Percentiles rank a stretch among this genome's conserved stretches.
Conservation (phyloP, 441 rosid species). For the Arabidopsis hybrid region DNA sequence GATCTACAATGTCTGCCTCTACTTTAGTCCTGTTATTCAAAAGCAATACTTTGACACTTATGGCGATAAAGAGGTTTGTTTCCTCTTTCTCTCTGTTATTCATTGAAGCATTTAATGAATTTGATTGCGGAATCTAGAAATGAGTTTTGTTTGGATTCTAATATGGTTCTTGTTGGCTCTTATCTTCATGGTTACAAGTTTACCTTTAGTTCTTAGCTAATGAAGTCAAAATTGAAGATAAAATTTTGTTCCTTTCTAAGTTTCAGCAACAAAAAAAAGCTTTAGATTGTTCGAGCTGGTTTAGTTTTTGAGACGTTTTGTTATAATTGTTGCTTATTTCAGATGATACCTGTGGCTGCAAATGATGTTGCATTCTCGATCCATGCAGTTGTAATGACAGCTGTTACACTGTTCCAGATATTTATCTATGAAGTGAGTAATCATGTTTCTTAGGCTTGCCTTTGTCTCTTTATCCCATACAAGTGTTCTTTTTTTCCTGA, state of each 20-base stretch:
- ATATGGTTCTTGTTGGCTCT: conserved; percentile 6
- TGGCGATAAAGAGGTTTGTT: conserved; percentile 67
- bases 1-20: conserved; percentile 87
- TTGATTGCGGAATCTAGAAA: too few relatives aligned
- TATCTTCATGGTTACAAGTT: too few relatives aligned
- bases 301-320: neutral
- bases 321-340: conserved; percentile 15
- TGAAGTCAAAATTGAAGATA: neutral
- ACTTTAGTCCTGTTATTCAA: conserved; percentile 81
- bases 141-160: neutral
- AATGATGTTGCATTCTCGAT: conserved; percentile 95
- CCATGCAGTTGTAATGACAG: conserved; percentile 86
- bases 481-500: conserved; percentile 16
- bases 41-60: conserved; percentile 79
- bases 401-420: conserved; percentile 72
- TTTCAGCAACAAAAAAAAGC: neutral
- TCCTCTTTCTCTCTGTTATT: neutral
- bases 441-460: neutral
- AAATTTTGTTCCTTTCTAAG: neutral
- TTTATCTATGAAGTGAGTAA: conserved; percentile 77
- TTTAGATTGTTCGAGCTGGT: neutral
- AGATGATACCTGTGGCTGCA: conserved; percentile 99
- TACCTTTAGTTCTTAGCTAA: neutral
- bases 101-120: neutral
- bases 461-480: neutral